These are phyloP conservation scores for Paraglomus brasilianum DNA, from an alignment of 192 early-diverging fungal genomes.

Conservation along the genomic window DNA sequence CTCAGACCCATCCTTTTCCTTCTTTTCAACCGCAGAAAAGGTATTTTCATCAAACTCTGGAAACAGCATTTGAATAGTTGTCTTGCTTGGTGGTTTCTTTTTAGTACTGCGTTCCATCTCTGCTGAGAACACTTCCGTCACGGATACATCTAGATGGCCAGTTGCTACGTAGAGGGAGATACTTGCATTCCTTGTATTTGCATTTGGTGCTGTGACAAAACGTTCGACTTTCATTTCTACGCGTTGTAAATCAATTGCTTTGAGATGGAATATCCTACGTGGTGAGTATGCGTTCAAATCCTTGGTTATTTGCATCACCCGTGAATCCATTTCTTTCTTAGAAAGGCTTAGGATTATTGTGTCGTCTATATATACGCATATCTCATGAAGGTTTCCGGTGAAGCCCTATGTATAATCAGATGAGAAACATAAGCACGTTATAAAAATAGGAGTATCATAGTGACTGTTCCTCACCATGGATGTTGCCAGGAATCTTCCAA, in stretches of 20 bases:
- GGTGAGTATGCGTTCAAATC: slow-evolving; percentile 59
- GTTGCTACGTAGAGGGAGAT: slow-evolving; percentile 71
- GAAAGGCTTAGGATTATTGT: slow-evolving; percentile 54
- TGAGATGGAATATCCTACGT: slow-evolving; percentile 68
- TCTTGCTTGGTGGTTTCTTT: slow-evolving; percentile 73
- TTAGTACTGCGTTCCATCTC: slow-evolving; percentile 90
- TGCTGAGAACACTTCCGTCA: slow-evolving; percentile 48
- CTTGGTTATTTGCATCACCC: slow-evolving; percentile 56
- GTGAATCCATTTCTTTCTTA: slow-evolving; percentile 62
- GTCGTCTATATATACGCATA: slow-evolving; percentile 67
- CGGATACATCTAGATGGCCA: slow-evolving; percentile 56
- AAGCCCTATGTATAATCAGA: slow-evolving; percentile 72
- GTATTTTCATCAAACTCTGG: slow-evolving; percentile 76
- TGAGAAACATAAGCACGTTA: slow-evolving; percentile 32
- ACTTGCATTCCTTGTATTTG: slow-evolving; percentile 42
- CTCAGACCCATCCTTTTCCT: neutral
- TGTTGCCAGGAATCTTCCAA: slow-evolving; percentile 63
- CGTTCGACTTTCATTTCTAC: slow-evolving; percentile 56
- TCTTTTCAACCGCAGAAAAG: slow-evolving; percentile 46
- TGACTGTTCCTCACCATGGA: slow-evolving; percentile 38
- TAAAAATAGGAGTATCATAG: no score
- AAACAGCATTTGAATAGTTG: slow-evolving; percentile 70
- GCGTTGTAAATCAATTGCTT: slow-evolving; percentile 53
- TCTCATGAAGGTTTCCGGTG: slow-evolving; percentile 66
- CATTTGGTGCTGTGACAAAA: neutral